Percentiles rank a stretch among this genome's conserved stretches.
phyloP scores from a whole-genome alignment of 176 grass and related monocot species.

The Poa pratensis region DNA sequence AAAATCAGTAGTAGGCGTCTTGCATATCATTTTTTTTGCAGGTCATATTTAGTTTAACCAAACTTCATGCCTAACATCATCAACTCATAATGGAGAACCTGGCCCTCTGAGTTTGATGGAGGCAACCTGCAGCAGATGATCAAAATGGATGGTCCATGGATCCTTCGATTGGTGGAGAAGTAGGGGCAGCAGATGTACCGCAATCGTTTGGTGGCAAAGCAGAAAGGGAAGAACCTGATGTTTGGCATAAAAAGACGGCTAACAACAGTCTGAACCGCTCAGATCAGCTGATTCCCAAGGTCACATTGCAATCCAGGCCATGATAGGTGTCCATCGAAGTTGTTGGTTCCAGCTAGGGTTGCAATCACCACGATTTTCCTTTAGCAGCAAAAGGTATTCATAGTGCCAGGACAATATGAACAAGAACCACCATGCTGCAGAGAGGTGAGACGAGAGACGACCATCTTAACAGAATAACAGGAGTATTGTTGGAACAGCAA shows the following conservation, averaged over 20 bases:
- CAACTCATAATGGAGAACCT: background rate
- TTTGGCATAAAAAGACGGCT: background rate
- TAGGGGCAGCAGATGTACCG: constrained; percentile 39
- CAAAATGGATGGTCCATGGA: background rate
- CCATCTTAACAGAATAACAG: background rate
- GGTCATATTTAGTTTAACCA: background rate
- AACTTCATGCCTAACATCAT: constrained; percentile 3
- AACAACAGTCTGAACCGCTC: background rate
- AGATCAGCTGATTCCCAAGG: background rate
- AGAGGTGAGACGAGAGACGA: background rate
- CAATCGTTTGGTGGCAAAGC: constrained; percentile 25
- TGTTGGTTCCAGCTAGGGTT: constrained; percentile 28
- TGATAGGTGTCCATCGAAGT: background rate
- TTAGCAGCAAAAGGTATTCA: background rate
- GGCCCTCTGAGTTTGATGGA: background rate
- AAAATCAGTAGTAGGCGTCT: background rate
- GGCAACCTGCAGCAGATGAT: background rate
- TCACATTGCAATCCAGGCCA: background rate
- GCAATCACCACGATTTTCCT: constrained; percentile 25
- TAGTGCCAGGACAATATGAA: background rate
- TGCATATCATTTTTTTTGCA: background rate
- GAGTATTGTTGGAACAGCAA: constrained; percentile 21
- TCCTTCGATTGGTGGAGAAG: constrained; percentile 37
- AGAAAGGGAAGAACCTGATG: background rate
- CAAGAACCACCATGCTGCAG: background rate